Evolutionary conservation across 345 rosid species (phyloP), one percentile per base, ranked within the genome.

Genomic region (Arabidopsis suecica): DNA sequence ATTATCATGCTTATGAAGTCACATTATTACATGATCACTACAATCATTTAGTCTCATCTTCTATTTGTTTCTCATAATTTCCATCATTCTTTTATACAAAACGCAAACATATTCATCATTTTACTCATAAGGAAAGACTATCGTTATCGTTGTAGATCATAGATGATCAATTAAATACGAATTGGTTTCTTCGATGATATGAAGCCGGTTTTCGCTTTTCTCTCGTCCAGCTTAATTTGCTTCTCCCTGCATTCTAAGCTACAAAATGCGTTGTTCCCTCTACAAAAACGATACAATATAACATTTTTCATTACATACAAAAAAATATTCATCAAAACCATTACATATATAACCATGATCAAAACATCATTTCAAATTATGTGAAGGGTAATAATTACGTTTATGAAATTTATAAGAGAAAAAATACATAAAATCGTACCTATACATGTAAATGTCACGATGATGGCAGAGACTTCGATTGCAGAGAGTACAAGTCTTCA

Each of bases 261-360:
- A 71, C 98, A 93, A 86, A 93, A 93, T n/a, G 97, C 98, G 16
- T 88, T 81, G 72, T 93, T 89, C 57, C 98, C 98, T 84, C 97
- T 78, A 28, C 81, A 62, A 25, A 56, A 56, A 25, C 36, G 12
- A n/a, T 33, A 32, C 45, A 50, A 13, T 32, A 59, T 28, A 56
- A 55, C 14, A 9, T 34, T 37, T 44, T 25, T 22, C 3, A 36
- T 71, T 16, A n/a, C n/a, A 53, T 33, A 34, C 10, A 14, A 5
- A 45, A 14, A 38, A 0, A 28, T 5, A 13, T 44, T 57, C 7
- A 68, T 3, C 30, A 4, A 4, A 40, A 49, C 18, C 42, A 48
- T 14, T 51, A 32, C 51, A 16, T 14, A 48, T 28, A 4, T 13
- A 51, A 10, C n/a, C 40, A 58, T 36, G 40, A 12, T 28, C 13